Evolutionary conservation across 768 basidiomycete genomes (phyloP).

Genomic region (Boletus sensibilis): DNA sequence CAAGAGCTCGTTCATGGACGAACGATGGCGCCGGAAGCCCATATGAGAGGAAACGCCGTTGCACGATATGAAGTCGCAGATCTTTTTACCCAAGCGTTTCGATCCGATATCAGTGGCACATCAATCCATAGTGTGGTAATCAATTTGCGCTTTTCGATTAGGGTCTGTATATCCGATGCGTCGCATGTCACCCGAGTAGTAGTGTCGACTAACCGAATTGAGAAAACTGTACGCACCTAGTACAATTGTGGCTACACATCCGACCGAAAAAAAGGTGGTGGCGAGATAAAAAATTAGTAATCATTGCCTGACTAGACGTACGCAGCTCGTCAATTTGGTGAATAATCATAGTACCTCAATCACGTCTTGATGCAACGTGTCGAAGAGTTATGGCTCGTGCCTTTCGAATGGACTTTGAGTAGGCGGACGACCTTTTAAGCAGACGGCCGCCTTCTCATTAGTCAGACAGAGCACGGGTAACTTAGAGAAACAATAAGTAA

Average conservation of each 20-base stretch:
- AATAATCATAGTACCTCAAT: neutral
- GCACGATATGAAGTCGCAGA: neutral
- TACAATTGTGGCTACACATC: neutral
- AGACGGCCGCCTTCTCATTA: neutral
- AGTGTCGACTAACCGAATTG: neutral
- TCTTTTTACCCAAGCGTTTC: neutral
- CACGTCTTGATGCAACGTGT: neutral
- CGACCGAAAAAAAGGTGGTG: no score
- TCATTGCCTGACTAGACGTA: neutral
- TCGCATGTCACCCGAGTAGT: neutral
- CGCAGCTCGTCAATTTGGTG: neutral
- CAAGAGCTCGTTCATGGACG: neutral
- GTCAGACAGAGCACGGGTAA: neutral
- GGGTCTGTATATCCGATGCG: neutral
- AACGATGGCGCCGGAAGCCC: neutral
- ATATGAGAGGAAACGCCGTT: neutral
- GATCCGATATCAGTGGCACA: neutral
- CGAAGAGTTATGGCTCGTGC: neutral
- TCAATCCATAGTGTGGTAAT: neutral
- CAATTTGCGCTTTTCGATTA: neutral
- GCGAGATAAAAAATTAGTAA: no score
- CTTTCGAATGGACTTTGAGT: neutral
- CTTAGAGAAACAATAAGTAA: neutral
- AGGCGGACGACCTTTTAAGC: neutral
- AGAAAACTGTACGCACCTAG: neutral